phyloP scores from a whole-genome alignment of 441 rosid genomes.

The Corymbia citriodora region DNA sequence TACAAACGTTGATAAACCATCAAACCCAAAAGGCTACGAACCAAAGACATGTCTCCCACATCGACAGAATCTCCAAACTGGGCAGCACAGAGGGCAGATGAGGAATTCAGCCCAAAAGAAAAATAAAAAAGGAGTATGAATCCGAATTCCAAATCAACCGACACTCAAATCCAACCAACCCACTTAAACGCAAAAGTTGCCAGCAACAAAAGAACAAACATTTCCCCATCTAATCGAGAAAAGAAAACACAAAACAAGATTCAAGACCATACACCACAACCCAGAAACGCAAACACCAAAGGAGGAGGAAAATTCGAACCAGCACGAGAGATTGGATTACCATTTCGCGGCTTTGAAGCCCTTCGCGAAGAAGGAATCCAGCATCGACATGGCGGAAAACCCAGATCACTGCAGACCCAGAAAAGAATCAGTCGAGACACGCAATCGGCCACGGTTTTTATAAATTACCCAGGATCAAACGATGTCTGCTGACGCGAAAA shows the following conservation, averaged over 20 bases:
- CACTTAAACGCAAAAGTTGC: neutral
- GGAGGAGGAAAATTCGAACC: neutral
- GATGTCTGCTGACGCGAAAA: neutral
- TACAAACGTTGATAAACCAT: neutral
- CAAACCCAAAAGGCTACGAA: neutral
- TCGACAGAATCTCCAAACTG: neutral
- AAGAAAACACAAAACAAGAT: neutral
- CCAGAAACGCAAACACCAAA: neutral
- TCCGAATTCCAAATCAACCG: neutral
- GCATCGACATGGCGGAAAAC: constrained; percentile 54
- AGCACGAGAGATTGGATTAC: constrained; percentile 15
- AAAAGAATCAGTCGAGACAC: neutral
- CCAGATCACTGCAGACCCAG: neutral
- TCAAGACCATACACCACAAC: neutral
- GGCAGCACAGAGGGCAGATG: neutral
- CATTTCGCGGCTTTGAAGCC: constrained; percentile 94
- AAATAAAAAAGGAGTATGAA: neutral
- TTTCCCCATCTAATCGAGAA: neutral
- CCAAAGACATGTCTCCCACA: neutral
- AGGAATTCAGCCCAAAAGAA: neutral
- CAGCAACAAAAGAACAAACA: neutral
- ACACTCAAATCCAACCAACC: neutral
- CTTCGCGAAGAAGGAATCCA: constrained; percentile 90
- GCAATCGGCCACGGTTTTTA: neutral
- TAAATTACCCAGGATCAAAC: neutral